Evolutionary conservation across 108 stramenopile genomes (phyloP).

Genomic region (Skeletonema potamos): DNA sequence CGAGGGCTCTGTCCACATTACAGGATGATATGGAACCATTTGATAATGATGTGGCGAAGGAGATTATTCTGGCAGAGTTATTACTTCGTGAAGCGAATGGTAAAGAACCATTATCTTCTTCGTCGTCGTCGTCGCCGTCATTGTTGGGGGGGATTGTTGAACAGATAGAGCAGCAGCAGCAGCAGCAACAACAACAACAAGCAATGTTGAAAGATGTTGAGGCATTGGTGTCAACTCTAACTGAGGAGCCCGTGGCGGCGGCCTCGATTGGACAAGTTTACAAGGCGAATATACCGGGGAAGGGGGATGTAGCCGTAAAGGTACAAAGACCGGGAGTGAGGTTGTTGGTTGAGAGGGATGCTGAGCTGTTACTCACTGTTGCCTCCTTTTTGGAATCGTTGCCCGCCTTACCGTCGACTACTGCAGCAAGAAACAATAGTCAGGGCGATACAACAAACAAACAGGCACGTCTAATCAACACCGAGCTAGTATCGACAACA

Average conservation of each 20-base stretch:
- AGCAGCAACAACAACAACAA: too few relatives aligned
- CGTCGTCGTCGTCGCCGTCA: neutral
- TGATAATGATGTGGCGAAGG: constrained; percentile 47
- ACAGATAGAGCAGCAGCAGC: neutral
- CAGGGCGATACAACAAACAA: neutral
- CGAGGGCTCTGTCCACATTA: constrained; percentile 49
- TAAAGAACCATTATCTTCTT: neutral
- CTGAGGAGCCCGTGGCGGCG: constrained; percentile 23
- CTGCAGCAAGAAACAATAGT: neutral
- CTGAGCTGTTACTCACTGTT: constrained; percentile 40
- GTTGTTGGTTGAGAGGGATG: constrained; percentile 54
- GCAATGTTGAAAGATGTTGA: constrained; percentile 16
- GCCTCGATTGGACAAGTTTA: constrained; percentile 56
- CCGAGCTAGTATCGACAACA: constrained; percentile 52
- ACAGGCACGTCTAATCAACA: constrained; percentile 46
- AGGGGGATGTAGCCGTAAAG: constrained; percentile 71
- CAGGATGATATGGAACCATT: constrained; percentile 81
- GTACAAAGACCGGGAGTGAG: constrained; percentile 65
- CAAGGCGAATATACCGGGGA: constrained; percentile 44
- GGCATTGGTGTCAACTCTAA: constrained; percentile 16
- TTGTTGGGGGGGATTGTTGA: neutral
- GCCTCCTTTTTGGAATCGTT: constrained; percentile 57
- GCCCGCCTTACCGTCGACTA: constrained; percentile 29
- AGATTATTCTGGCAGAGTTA: constrained; percentile 54
- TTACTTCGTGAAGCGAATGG: neutral